Base-by-base conservation (phyloP, 331 rosid genomes). In the Rosa hybrid region DNA sequence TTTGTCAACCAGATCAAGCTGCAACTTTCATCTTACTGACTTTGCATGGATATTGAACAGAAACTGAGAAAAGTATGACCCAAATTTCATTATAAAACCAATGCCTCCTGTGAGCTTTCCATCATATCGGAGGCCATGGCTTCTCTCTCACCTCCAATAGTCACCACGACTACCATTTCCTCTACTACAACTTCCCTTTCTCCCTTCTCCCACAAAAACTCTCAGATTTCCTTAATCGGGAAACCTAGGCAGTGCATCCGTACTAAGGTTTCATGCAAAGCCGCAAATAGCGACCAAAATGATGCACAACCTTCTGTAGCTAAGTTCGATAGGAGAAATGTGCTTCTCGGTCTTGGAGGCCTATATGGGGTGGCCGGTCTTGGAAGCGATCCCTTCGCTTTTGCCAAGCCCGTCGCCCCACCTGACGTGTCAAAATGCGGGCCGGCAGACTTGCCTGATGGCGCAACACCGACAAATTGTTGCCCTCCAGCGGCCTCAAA, bases 301-400 rank as follows among this genome's bases (percentile, higher is more conserved):
- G 46, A 27, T 56, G 25, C 50, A 3, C 10, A 27, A n/a, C 41
- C 60, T 65, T 17, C n/a, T 25, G 59, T 6, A 9, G 11, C 63
- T 1, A 87, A 64, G 46, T 18, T 68, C n/a, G 87, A 89, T 5
- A 85, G 98, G 68, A 89, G 98, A 72, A 81, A 90, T 54, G 68
- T 94, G 41, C 88, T 94, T 7, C 46, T 94, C n/a, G 98, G 98
- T 3, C 86, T 92, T 2, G 94, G 94, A 81, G 94, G 96, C 0
- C 78, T 94, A 3, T 94, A 86, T 38, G 88, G 98, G 20, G 88
- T 85, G 14, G 75, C 83, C 1, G 70, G 84, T 45, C 83, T 84
- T 14, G 71, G 72, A 65, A 56, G 70, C 30, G 83, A 78, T 45
- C 85, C 88, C 4, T 86, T 88, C 0, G 94, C 94, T 70, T 57